Evolutionary conservation across 2,329 filamentous ascomycete species (phyloP).

Genomic region (Pseudogymnoascus destructans): DNA sequence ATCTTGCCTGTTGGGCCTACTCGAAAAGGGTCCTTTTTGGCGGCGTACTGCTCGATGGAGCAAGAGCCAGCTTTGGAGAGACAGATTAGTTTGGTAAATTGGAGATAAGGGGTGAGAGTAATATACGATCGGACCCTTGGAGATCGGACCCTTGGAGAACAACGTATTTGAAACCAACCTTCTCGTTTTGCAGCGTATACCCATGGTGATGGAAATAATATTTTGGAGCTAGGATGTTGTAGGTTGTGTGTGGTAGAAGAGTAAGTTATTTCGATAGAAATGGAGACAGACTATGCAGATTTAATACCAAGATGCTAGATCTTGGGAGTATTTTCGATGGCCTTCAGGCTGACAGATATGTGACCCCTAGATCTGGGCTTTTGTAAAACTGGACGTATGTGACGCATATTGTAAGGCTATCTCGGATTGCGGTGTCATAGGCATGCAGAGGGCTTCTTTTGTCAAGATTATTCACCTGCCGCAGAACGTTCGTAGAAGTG

Average conservation of each 20-base stretch:
- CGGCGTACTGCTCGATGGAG: background rate
- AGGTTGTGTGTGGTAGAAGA: background rate
- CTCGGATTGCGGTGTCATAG: background rate
- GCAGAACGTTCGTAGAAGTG: background rate
- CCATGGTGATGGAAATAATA: background rate
- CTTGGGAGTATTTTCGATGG: background rate
- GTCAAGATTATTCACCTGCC: background rate
- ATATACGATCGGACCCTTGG: background rate
- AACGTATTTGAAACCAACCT: background rate
- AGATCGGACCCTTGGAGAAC: background rate
- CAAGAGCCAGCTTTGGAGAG: background rate
- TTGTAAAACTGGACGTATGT: background rate
- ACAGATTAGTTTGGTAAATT: background rate
- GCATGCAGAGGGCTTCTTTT: background rate
- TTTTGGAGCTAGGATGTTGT: background rate
- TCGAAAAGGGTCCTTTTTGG: background rate
- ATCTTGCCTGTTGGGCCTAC: background rate
- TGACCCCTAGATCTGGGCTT: background rate
- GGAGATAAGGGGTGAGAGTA: background rate
- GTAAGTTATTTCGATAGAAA: background rate
- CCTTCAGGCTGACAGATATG: background rate
- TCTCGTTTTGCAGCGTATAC: background rate
- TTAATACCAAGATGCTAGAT: background rate
- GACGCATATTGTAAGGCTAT: background rate
- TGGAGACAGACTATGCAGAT: background rate